These are phyloP conservation scores for Scalesia atractyloides DNA, from an alignment of 129 eudicot genomes.

Conservation along the genomic window DNA sequence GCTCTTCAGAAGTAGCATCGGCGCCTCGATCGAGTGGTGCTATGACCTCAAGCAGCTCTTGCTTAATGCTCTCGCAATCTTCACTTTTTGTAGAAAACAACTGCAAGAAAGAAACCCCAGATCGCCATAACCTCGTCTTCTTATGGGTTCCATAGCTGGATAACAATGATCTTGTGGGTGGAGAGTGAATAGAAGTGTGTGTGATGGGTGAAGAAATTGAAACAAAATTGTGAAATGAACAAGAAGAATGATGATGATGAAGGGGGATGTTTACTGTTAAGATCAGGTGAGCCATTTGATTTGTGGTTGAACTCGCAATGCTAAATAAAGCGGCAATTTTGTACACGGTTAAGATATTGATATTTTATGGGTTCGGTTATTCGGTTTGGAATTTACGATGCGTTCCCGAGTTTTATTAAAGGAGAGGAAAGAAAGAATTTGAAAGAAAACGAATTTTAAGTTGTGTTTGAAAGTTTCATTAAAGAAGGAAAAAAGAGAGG, in stretches of 20 bases:
- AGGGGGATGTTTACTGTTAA: constrained; percentile 19
- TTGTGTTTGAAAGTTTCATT: no score
- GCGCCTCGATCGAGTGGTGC: constrained; percentile 87
- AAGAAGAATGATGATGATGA: background rate
- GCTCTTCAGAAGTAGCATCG: constrained; percentile 76
- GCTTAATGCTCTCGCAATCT: constrained; percentile 51
- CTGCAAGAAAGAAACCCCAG: constrained; percentile 63
- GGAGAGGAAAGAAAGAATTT: no score
- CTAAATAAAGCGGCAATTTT: constrained; percentile 25
- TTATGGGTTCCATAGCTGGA: constrained; percentile 13
- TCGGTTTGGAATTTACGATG: background rate
- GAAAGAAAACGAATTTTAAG: no score
- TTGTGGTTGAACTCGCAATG: constrained; percentile 22
- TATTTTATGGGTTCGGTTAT: no score
- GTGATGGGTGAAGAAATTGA: constrained; percentile 1
- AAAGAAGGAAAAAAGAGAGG: no score
- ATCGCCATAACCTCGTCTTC: constrained; percentile 37
- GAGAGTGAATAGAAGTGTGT: constrained; percentile 5
- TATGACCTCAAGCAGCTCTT: constrained; percentile 69
- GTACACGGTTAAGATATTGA: background rate
- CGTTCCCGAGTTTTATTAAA: no score
- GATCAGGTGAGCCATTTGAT: constrained; percentile 27
- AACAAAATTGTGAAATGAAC: background rate
- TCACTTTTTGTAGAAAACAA: constrained; percentile 50
- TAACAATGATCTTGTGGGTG: constrained; percentile 1